Percentiles rank a stretch among this genome's conserved stretches.
phyloP scores from a whole-genome alignment of 139 green algal species.

The Microglena sp. region DNA sequence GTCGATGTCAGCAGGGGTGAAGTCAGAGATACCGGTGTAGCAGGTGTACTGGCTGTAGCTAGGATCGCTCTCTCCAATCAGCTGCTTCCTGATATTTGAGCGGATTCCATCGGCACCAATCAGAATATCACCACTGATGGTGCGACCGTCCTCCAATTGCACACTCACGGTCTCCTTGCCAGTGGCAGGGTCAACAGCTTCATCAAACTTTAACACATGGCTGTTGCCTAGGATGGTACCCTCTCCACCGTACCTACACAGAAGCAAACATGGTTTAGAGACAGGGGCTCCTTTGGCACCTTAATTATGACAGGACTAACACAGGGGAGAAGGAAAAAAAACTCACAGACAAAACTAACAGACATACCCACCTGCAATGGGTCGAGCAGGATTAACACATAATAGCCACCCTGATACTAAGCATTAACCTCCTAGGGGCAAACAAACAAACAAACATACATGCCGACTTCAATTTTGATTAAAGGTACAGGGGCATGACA shows the following conservation, averaged over 20 bases:
- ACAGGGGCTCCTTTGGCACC: neutral
- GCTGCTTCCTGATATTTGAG: conserved; percentile 65
- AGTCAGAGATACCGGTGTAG: conserved; percentile 92
- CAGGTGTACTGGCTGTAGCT: conserved; percentile 84
- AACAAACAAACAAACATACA: no score
- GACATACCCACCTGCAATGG: no score
- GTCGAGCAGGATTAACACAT: no score
- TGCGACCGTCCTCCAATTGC: conserved; percentile 57
- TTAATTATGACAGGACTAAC: no score
- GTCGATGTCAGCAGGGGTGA: conserved; percentile 82
- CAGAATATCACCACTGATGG: conserved; percentile 69
- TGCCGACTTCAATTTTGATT: no score
- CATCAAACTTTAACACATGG: conserved; percentile 48
- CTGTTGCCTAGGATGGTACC: conserved; percentile 47
- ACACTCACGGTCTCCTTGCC: conserved; percentile 36
- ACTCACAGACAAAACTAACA: neutral
- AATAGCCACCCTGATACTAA: no score
- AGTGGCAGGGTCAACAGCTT: conserved; percentile 22
- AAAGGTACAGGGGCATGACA: no score
- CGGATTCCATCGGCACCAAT: conserved; percentile 93
- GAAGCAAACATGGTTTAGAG: neutral
- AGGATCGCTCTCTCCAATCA: conserved; percentile 52
- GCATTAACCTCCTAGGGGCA: no score
- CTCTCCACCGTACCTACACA: conserved; percentile 19
- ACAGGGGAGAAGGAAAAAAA: neutral